Evolutionary conservation across 129 eudicot species (phyloP).

Genomic region (Pseudognaphalium luteoalbum): DNA sequence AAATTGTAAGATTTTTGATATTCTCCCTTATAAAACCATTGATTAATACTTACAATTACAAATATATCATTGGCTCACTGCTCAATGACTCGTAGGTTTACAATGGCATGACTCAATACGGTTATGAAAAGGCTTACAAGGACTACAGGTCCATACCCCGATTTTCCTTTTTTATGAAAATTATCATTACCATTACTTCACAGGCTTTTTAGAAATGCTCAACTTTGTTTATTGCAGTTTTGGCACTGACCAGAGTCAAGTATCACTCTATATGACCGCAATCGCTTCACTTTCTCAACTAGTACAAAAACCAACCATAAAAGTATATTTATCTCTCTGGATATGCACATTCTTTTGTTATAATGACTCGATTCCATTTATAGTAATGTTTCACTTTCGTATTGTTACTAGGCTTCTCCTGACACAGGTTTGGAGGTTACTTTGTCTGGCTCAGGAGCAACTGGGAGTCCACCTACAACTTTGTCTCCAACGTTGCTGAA

Average conservation of each 20-base stretch:
- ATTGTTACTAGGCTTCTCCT: constrained; percentile 57
- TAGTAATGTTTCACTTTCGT: not conserved
- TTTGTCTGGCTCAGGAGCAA: constrained; percentile 76
- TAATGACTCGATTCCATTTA: constrained; percentile 1
- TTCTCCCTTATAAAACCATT: not conserved
- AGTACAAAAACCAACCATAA: constrained; percentile 63
- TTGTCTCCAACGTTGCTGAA: constrained; percentile 69
- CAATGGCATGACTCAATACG: constrained; percentile 86
- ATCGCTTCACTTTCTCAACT: constrained; percentile 71
- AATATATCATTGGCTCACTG: constrained; percentile 18
- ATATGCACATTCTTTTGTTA: not conserved
- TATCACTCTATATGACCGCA: constrained; percentile 78
- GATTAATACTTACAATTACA: constrained; percentile 13
- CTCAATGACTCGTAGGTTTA: constrained; percentile 56
- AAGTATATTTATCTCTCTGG: constrained; percentile 37
- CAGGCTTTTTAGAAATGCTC: not conserved
- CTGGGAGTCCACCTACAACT: constrained; percentile 79
- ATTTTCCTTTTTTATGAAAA: constrained; percentile 29
- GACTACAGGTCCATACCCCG: constrained; percentile 64
- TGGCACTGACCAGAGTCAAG: constrained; percentile 64
- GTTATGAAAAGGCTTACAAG: constrained; percentile 62
- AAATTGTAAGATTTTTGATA: constrained; percentile 55
- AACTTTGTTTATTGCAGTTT: constrained; percentile 53
- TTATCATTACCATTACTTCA: not conserved
- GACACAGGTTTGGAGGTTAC: constrained; percentile 67